A percentile compares a stretch with the other conserved stretches of the same genome.
These are phyloP conservation scores for Alternaria sp. DNA, from an alignment of 2,329 filamentous ascomycete genomes.

Conservation along the genomic window DNA sequence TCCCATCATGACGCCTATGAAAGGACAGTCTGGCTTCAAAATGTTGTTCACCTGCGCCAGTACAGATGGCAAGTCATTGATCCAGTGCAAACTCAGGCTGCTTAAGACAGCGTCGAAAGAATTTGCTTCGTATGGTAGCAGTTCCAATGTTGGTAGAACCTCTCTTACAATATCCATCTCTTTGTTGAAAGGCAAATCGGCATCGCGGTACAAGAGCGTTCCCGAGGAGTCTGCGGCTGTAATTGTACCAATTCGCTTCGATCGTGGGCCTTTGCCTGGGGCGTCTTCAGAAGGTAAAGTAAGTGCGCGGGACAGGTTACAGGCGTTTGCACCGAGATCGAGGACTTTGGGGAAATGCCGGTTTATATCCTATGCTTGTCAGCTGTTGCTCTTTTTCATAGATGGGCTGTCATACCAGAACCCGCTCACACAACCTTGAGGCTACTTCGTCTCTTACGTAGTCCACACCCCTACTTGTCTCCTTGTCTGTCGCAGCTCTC, in stretches of 20 bases:
- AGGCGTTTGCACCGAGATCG: conserved; percentile 93
- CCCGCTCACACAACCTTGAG: conserved; percentile 79
- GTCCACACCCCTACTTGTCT: conserved; percentile 80
- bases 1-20: conserved; percentile 95
- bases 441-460: conserved; percentile 96
- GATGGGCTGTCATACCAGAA: conserved; percentile 67
- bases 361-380: conserved; percentile 79
- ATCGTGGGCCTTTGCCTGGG: conserved; percentile 71
- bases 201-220: conserved; percentile 81
- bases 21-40: conserved; percentile 88
- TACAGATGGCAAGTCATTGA: conserved; percentile 91
- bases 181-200: conserved; percentile 75
- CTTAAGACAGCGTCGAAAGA: conserved; percentile 91
- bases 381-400: conserved; percentile 11
- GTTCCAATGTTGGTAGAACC: conserved; percentile 77
- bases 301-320: conserved; percentile 87
- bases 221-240: conserved; percentile 84
- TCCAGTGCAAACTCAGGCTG: conserved; percentile 92
- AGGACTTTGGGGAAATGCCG: conserved; percentile 83
- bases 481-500: conserved; percentile 74
- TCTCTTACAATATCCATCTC: conserved; percentile 75
- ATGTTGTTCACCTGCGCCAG: conserved; percentile 85
- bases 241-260: conserved; percentile 75
- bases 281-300: conserved; percentile 67
- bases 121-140: conserved; percentile 75